Percentiles rank a stretch among this genome's conserved stretches.
These are phyloP conservation scores for Lupinus albus DNA, from an alignment of 306 rosid species.

Conservation along the genomic window DNA sequence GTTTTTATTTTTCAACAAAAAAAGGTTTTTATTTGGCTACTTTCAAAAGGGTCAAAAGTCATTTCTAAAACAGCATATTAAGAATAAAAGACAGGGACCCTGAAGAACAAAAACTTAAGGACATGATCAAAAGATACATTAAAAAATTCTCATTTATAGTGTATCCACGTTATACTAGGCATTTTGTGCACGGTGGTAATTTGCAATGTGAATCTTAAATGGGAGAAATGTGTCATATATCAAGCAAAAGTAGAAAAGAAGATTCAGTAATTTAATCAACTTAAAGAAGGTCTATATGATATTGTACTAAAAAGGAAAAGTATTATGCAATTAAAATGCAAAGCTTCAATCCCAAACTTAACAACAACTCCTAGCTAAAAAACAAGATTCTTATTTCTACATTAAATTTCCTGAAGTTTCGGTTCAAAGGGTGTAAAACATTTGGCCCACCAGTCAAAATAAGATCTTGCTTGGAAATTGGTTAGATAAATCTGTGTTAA, in stretches of 20 bases:
- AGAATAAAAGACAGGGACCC: slow-evolving; percentile 33
- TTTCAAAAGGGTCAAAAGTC: slow-evolving; percentile 37
- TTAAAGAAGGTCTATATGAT: neutral
- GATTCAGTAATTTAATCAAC: slow-evolving; percentile 8
- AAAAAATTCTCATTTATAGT: slow-evolving; percentile 16
- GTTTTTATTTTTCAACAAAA: slow-evolving; percentile 37
- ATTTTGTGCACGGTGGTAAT: slow-evolving; percentile 25
- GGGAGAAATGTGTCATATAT: neutral
- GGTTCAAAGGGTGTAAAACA: slow-evolving; percentile 1
- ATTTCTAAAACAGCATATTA: slow-evolving; percentile 23
- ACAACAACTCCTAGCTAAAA: slow-evolving; percentile 14
- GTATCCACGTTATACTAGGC: slow-evolving; percentile 27
- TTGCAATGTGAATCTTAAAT: neutral
- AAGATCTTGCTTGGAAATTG: slow-evolving; percentile 23
- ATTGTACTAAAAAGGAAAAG: slow-evolving; percentile 7
- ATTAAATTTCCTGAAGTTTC: slow-evolving; percentile 22
- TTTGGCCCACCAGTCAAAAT: slow-evolving; percentile 32
- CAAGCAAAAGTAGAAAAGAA: slow-evolving; percentile 22
- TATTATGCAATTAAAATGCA: neutral
- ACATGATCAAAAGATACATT: slow-evolving; percentile 33
- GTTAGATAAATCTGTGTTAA: slow-evolving; percentile 20
- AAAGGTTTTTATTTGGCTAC: slow-evolving; percentile 35
- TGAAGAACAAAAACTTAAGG: too few relatives aligned
- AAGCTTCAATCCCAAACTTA: slow-evolving; percentile 30
- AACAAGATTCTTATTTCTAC: neutral